Base-by-base conservation (phyloP, 345 rosid species). In the Viola odorata region DNA sequence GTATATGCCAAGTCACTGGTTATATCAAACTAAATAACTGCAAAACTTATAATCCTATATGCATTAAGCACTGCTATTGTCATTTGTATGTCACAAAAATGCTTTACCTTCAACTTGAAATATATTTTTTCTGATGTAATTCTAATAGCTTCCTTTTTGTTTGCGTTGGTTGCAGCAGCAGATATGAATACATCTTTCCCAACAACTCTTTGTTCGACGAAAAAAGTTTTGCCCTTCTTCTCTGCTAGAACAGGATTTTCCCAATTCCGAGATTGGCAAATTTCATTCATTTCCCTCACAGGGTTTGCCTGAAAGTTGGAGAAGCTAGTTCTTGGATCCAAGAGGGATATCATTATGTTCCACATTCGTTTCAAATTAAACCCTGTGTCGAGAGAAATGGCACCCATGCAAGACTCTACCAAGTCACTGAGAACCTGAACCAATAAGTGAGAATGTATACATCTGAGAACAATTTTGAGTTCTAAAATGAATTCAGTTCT, bases 351-450 rank as follows among this genome's bases (percentile, higher is more conserved):
- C 89, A 91, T 85, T 45, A 80, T 52, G 60, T 62, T 77, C 98
- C 98, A 91, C 61, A 79, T 83, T 41, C 8, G 69, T 64, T 80
- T 69, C 80, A 91, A 78, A 80, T 89, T 56, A 50, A 89, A 76
- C 61, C 98, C 98, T 6, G 87, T 60, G 77, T 89, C 98, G 8
- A 91, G 87, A 50, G 89, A 80, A 64, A 85, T 77, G 64, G 96
- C 96, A 57, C 96, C 98, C 59, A 87, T 52, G 55, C 68, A 80
- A 69, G 98, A 87, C 77, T 91, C 98, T 37, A 91, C 79, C 82
- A 91, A 75, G 75, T 91, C 98, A 59, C 98, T 92, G 41, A 91
- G 95, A 50, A 77, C 96, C 96, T 88, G 85, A 63, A 68, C 50
- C 73, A 64, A 65, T 14, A 64, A 8, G 9, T 53, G 37, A 12